phyloP scores from a whole-genome alignment of 2,329 filamentous ascomycete genomes.

The Diaporthe sp. region DNA sequence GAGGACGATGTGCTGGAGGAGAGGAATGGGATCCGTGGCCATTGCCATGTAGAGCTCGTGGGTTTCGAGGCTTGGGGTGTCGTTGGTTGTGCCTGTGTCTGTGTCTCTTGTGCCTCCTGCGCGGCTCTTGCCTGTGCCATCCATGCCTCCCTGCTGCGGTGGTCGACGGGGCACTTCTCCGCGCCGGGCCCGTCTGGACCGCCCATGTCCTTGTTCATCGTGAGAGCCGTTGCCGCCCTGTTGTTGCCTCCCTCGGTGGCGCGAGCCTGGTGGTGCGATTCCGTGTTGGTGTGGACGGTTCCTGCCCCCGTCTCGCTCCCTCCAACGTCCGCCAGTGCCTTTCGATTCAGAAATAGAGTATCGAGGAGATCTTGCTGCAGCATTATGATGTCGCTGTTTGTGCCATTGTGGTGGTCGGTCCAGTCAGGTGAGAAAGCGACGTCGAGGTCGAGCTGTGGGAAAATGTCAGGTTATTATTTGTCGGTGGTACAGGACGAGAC shows the following conservation, averaged over 20 bases:
- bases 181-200: conserved; percentile 45
- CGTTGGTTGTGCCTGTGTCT: neutral
- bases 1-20: conserved; percentile 50
- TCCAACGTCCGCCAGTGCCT: conserved; percentile 39
- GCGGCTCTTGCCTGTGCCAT: conserved; percentile 76
- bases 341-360: conserved; percentile 39
- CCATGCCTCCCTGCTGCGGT: conserved; percentile 90
- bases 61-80: conserved; percentile 48
- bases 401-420: conserved; percentile 32
- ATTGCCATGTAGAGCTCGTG: conserved; percentile 55
- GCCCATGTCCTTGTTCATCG: conserved; percentile 22
- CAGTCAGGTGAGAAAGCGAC: neutral
- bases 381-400: conserved; percentile 30
- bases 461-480: neutral
- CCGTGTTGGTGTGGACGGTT: neutral
- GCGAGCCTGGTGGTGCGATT: neutral
- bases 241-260: neutral
- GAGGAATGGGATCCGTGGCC: conserved; percentile 57
- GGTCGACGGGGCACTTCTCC: conserved; percentile 86
- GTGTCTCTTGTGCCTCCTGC: conserved; percentile 50
- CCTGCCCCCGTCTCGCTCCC: neutral
- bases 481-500: neutral
- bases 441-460: neutral
- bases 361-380: conserved; percentile 41
- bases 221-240: neutral